Conservation (phyloP, 345 rosid genomes). For the Durio zibethinus region DNA sequence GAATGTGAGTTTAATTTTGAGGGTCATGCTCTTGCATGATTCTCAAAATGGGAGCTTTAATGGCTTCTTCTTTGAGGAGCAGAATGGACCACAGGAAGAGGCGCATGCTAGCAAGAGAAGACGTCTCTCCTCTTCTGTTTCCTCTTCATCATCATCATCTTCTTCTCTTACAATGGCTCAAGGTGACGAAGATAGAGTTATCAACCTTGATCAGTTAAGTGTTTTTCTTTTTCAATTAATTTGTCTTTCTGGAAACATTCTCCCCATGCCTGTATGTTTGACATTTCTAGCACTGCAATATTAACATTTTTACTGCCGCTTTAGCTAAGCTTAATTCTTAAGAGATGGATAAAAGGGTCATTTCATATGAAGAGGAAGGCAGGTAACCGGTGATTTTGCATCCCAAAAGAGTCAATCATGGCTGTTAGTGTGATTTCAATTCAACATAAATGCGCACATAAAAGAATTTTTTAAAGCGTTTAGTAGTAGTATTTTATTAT, state of each 20-base stretch:
- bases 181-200: constrained; percentile 37
- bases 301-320: no score
- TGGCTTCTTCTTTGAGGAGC: constrained; percentile 16
- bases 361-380: neutral
- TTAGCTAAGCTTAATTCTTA: neutral
- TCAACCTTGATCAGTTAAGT: constrained; percentile 73
- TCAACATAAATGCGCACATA: no score
- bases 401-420: no score
- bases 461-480: no score
- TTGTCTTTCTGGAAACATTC: neutral
- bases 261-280: neutral
- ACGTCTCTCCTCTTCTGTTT: constrained; percentile 18
- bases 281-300: neutral
- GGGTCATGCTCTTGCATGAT: constrained; percentile 26
- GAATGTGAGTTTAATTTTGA: constrained; percentile 58
- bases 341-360: neutral
- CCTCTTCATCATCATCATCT: constrained; percentile 14
- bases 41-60: constrained; percentile 9
- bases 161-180: constrained; percentile 22
- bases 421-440: no score
- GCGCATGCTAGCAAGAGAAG: constrained; percentile 3
- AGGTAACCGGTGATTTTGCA: no score
- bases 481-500: no score
- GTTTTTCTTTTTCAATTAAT: neutral
- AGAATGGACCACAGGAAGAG: neutral